Conservation (phyloP, 2,329 filamentous ascomycete species). For the Exophiala phaeomuriformis region DNA sequence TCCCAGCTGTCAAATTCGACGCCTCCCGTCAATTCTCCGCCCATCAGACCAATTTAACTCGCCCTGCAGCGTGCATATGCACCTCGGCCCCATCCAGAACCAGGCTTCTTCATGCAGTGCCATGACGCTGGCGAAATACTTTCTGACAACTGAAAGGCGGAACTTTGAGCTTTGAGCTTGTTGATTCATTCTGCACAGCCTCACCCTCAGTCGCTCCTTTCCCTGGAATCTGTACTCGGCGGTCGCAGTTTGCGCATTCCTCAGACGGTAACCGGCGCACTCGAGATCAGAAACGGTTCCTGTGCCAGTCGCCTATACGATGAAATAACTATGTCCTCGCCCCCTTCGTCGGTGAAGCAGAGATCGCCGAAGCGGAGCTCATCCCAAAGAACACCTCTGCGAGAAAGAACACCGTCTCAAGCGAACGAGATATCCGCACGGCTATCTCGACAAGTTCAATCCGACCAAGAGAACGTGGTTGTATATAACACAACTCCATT, state of each 20-base stretch:
- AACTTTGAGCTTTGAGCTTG: slow-evolving; percentile 5
- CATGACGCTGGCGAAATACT: slow-evolving; percentile 8
- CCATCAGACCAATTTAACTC: slow-evolving; percentile 22
- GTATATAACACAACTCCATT: slow-evolving; percentile 40
- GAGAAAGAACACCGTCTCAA: slow-evolving; percentile 42
- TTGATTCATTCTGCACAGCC: slow-evolving; percentile 16
- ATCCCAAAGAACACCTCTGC: slow-evolving; percentile 38
- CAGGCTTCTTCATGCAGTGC: background rate
- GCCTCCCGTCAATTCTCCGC: slow-evolving; percentile 12
- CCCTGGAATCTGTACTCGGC: slow-evolving; percentile 2
- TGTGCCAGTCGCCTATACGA: slow-evolving; percentile 5
- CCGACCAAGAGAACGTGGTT: slow-evolving; percentile 30
- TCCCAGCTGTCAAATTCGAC: slow-evolving; percentile 11
- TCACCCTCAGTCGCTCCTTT: slow-evolving; percentile 24
- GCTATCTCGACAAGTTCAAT: slow-evolving; percentile 30
- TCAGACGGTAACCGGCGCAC: slow-evolving; percentile 1
- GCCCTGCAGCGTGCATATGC: slow-evolving; percentile 28
- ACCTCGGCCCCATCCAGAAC: slow-evolving; percentile 14
- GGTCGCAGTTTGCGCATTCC: background rate
- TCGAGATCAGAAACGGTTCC: slow-evolving; percentile 1
- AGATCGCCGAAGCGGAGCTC: slow-evolving; percentile 34
- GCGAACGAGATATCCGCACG: slow-evolving; percentile 39
- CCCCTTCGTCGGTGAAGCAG: slow-evolving; percentile 22
- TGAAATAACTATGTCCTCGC: slow-evolving; percentile 26
- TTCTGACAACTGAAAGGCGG: background rate